These are phyloP conservation scores for Chlorella sorokiniana DNA, from an alignment of 139 green algal genomes.

Conservation along the genomic window DNA sequence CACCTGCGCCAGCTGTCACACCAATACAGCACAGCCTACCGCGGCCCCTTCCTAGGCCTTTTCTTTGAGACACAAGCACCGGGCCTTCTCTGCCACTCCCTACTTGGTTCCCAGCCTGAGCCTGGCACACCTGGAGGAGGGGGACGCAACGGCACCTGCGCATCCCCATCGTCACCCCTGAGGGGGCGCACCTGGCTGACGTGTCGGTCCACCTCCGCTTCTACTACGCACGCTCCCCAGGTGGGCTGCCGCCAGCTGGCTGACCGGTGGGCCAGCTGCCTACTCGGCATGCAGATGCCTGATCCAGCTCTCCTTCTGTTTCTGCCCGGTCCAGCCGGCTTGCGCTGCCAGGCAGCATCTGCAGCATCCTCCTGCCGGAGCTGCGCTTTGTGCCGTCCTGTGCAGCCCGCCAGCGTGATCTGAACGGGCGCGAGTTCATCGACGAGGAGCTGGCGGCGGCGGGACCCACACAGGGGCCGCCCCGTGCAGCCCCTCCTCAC, in stretches of 20 bases:
- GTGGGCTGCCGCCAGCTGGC: not conserved
- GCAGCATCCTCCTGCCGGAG: no score
- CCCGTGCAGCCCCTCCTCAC: not conserved
- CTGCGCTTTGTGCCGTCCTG: no score
- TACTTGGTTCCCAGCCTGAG: not conserved
- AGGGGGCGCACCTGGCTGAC: slow-evolving; percentile 16
- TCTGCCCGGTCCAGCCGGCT: no score
- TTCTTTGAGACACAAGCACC: no score
- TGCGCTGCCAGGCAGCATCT: no score
- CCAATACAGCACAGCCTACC: no score
- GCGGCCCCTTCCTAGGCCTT: no score
- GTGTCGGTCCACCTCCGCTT: slow-evolving; percentile 17
- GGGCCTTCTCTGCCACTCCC: not conserved
- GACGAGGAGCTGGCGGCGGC: not conserved
- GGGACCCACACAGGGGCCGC: not conserved
- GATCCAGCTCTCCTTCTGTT: not conserved
- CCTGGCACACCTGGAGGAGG: slow-evolving; percentile 8
- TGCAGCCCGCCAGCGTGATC: not conserved
- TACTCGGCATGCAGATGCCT: not conserved
- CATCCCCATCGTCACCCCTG: not conserved
- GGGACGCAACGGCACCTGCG: slow-evolving; percentile 3
- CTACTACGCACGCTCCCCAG: slow-evolving; percentile 15
- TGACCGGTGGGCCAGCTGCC: not conserved
- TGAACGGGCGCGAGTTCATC: not conserved
- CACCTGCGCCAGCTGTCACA: not conserved